Conservation (phyloP, 352 stramenopile species). For the Pythium apleroticum region DNA sequence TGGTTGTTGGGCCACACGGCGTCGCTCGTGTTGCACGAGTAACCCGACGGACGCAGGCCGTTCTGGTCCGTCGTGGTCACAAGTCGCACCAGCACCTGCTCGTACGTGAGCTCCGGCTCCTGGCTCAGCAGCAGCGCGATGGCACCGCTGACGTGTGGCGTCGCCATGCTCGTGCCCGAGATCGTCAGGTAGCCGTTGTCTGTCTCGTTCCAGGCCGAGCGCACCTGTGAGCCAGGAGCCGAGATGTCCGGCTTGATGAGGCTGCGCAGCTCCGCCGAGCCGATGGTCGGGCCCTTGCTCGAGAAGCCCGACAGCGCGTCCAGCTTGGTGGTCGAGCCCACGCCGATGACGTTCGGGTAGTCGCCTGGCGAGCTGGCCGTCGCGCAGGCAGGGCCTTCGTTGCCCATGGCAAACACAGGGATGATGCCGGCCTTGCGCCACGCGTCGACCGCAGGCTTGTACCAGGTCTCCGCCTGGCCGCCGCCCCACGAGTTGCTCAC, state of each 20-base stretch:
- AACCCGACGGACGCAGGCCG: not conserved
- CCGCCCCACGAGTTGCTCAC: constrained; percentile 31
- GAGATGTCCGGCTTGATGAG: constrained; percentile 35
- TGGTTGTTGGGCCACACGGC: not conserved
- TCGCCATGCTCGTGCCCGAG: constrained; percentile 28
- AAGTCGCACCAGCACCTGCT: constrained; percentile 11
- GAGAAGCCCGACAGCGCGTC: constrained; percentile 29
- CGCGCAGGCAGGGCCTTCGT: constrained; percentile 20
- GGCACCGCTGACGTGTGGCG: constrained; percentile 27
- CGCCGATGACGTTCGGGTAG: constrained; percentile 15
- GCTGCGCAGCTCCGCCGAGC: constrained; percentile 1
- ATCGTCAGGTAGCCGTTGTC: constrained; percentile 31
- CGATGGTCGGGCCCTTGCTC: constrained; percentile 24
- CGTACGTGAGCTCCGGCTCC: constrained; percentile 11
- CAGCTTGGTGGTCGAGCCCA: constrained; percentile 12
- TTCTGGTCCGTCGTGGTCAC: constrained; percentile 7
- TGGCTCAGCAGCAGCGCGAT: constrained; percentile 24
- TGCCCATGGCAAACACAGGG: constrained; percentile 25
- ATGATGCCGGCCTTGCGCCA: constrained; percentile 28
- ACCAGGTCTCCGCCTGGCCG: constrained; percentile 16
- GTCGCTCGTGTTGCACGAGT: constrained; percentile 2
- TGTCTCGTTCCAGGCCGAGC: constrained; percentile 24
- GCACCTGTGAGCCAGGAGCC: constrained; percentile 24
- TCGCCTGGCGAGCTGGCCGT: constrained; percentile 22
- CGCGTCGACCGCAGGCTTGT: constrained; percentile 13